Evolutionary conservation across 2,329 filamentous ascomycete species (phyloP).

Genomic region (Zymoseptoria passerinii): DNA sequence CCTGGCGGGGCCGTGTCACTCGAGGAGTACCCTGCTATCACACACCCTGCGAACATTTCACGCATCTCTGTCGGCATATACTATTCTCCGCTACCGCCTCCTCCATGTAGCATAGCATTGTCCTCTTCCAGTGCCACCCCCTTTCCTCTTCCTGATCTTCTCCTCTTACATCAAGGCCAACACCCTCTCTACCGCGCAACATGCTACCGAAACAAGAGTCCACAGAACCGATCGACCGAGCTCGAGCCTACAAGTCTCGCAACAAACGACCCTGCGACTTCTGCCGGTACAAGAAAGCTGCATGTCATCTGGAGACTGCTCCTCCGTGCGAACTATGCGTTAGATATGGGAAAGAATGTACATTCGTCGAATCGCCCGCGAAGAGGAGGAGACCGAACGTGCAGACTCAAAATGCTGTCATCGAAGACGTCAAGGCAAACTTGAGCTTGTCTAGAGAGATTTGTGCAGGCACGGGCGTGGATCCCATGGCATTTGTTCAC

Average conservation of each 20-base stretch:
- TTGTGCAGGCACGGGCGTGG: slow-evolving; percentile 1
- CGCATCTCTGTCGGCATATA: neutral
- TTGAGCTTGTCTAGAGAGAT: neutral
- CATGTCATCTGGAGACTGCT: slow-evolving; percentile 36
- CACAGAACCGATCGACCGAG: slow-evolving; percentile 19
- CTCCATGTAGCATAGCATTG: neutral
- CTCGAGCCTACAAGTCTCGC: slow-evolving; percentile 30
- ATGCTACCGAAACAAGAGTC: slow-evolving; percentile 1
- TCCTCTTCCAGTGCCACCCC: neutral
- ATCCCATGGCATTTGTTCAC: neutral
- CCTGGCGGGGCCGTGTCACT: neutral
- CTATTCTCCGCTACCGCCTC: neutral
- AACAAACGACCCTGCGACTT: slow-evolving; percentile 40
- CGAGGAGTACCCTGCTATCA: neutral
- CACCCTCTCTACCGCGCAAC: neutral
- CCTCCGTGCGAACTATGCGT: slow-evolving; percentile 39
- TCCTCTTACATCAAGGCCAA: too few relatives aligned
- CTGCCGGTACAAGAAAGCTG: slow-evolving; percentile 39
- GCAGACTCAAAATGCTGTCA: slow-evolving; percentile 6
- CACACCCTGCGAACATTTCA: neutral
- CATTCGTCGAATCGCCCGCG: slow-evolving; percentile 36
- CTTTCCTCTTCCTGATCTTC: neutral
- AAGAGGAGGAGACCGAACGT: slow-evolving; percentile 28
- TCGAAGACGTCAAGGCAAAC: neutral
- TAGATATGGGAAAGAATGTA: slow-evolving; percentile 38